Percentiles rank a stretch among this genome's conserved stretches.
Evolutionary conservation across 768 basidiomycete genomes (phyloP).

Genomic region (Cytidiella melzeri): DNA sequence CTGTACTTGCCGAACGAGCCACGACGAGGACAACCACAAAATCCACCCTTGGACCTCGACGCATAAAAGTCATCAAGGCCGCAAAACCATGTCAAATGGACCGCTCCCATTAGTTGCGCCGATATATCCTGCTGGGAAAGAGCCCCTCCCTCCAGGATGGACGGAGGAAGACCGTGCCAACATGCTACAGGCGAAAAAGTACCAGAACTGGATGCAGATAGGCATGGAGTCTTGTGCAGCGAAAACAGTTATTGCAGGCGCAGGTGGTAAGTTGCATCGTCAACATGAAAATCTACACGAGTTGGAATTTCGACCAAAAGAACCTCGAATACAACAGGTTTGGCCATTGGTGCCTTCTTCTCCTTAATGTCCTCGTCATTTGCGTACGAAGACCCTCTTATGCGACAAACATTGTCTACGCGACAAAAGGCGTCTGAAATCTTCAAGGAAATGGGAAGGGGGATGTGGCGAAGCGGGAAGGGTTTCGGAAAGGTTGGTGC

Average conservation of each 20-base stretch:
- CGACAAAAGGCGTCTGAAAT: constrained; percentile 79
- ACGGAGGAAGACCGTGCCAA: constrained; percentile 73
- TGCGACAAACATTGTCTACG: constrained; percentile 58
- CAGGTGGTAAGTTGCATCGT: constrained; percentile 53
- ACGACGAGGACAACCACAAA: no score
- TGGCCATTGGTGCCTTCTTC: constrained; percentile 92
- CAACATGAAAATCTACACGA: not conserved
- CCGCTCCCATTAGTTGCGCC: constrained; percentile 49
- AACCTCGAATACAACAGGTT: constrained; percentile 45
- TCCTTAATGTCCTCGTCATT: constrained; percentile 95
- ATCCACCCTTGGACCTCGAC: no score
- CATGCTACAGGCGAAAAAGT: constrained; percentile 66
- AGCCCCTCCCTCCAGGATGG: constrained; percentile 80
- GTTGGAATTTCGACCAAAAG: not conserved
- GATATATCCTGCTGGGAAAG: constrained; percentile 78
- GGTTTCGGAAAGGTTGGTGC: constrained; percentile 94
- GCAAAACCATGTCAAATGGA: constrained; percentile 7
- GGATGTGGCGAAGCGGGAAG: constrained; percentile 86
- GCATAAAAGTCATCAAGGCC: not conserved
- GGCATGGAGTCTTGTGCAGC: constrained; percentile 84
- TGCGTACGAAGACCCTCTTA: constrained; percentile 88
- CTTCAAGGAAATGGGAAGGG: constrained; percentile 90
- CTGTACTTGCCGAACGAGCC: no score
- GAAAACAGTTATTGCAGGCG: constrained; percentile 78
- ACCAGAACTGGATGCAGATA: constrained; percentile 60